Conservation (phyloP, 768 basidiomycete species). For the Leccinellum albellum region DNA sequence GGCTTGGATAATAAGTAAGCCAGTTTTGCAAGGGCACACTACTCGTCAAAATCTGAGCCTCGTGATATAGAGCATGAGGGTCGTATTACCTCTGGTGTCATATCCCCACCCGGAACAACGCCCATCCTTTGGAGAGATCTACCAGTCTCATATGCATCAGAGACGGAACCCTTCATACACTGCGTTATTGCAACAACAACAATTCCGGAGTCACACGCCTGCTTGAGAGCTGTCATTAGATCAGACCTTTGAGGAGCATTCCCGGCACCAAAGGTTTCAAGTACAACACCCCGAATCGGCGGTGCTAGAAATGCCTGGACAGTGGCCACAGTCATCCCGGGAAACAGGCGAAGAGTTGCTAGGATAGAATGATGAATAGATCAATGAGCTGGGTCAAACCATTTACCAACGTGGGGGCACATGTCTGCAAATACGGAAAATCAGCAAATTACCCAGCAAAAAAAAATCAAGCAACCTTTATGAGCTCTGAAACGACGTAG, state of each 20-base stretch:
- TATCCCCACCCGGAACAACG: constrained; percentile 82
- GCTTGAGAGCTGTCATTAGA: constrained; percentile 68
- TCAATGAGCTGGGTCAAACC: not conserved
- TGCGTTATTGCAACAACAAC: constrained; percentile 92
- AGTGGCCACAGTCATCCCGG: constrained; percentile 75
- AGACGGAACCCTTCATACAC: constrained; percentile 83
- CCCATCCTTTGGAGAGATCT: constrained; percentile 66
- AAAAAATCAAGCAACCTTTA: constrained; percentile 46
- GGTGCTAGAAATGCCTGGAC: constrained; percentile 72
- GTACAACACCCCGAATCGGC: constrained; percentile 74
- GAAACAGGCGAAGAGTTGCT: constrained; percentile 84
- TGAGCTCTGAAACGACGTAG: constrained; percentile 77
- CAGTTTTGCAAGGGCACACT: constrained; percentile 90
- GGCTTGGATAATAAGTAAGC: constrained; percentile 87
- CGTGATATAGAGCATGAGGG: not conserved
- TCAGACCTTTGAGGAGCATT: constrained; percentile 85
- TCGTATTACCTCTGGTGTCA: constrained; percentile 83
- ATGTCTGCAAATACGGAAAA: constrained; percentile 47
- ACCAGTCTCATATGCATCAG: constrained; percentile 79
- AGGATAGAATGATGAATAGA: constrained; percentile 14
- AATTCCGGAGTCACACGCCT: constrained; percentile 78
- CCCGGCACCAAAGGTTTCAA: constrained; percentile 91
- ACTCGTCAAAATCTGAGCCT: constrained; percentile 1
- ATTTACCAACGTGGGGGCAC: constrained; percentile 76
- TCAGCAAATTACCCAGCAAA: constrained; percentile 10